These are phyloP conservation scores for Lotmaria passim DNA, from an alignment of 208 protist species.

Conservation along the genomic window DNA sequence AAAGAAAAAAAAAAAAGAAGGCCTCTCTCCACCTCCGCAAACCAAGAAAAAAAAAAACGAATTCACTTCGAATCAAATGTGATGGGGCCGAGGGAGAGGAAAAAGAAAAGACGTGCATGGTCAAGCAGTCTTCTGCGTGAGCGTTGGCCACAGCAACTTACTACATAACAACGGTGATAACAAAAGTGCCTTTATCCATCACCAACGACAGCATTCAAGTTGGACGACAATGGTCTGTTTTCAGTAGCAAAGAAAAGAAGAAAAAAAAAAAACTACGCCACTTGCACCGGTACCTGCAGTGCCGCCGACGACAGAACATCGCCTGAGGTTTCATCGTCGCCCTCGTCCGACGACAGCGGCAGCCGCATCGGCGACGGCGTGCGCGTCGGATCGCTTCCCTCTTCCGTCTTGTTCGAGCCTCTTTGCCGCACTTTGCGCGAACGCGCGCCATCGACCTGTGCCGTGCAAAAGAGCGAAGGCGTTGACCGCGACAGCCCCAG, in stretches of 20 bases:
- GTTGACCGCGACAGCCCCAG: background rate
- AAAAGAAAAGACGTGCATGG: too few species aligned
- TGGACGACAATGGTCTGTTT: too few species aligned
- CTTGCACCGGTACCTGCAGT: background rate
- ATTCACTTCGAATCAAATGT: too few species aligned
- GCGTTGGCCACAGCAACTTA: too few species aligned
- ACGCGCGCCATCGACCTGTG: background rate
- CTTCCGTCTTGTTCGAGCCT: background rate
- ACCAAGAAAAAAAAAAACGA: background rate
- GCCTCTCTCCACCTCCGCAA: too few species aligned
- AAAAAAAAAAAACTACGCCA: background rate
- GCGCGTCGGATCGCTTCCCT: background rate
- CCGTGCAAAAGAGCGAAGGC: too few species aligned
- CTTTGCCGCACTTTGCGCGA: background rate
- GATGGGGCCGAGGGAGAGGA: too few species aligned
- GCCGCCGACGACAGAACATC: background rate
- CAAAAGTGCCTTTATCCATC: too few species aligned
- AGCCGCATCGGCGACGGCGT: background rate
- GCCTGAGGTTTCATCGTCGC: background rate
- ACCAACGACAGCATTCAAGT: too few species aligned
- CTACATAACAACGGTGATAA: too few species aligned
- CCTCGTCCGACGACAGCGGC: constrained; percentile 1
- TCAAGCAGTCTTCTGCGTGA: too few species aligned
- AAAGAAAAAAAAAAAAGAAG: background rate
- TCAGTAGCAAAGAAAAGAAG: too few species aligned